Base-by-base conservation (phyloP, 345 rosid genomes). In the Gossypium stocksii region DNA sequence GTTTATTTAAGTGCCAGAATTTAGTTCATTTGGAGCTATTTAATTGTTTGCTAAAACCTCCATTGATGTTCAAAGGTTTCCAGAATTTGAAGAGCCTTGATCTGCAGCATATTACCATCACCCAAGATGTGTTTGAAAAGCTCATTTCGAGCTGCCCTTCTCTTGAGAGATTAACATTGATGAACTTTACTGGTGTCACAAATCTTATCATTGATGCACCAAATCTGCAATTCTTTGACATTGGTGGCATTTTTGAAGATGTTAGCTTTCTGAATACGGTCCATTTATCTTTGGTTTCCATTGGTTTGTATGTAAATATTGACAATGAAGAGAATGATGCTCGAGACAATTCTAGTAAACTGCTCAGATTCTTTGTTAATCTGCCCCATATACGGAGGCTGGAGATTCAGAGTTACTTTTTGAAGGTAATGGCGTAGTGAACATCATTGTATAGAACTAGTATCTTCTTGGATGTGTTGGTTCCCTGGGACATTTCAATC, bases 381-480 rank as follows among this genome's bases (percentile, higher is more conserved):
- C 79, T 90, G 71, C 90, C 94, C 64, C 89, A 84, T 66, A 80
- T 90, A 66, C 85, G 88, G 66, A 85, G 90, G 79, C 89, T 90
- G 16, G 92, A 90, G 82, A 77, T 90, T 74, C 89, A 90, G 84
- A 86, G 85, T 77, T 88, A 84, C 86, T 88, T 87, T 80, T 66
- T 90, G 45, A 88, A 86, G 94, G 94, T 90, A 81, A 72, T 43
- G 14, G 2, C 69, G 66, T 10, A 67, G 7, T 25, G 11, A 3
- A 2, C 53, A 43, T 69, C 38, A 48, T 71, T 15, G 9, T 38
- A 76, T 27, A 46, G 14, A 48, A 14, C 14, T 9, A 15, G 11
- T 56, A 6, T 60, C 20, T 71, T 48, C 14, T 38, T 71, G 53
- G 44, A 72, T 59, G 22, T 72, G 41, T 14, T 57, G 25, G 25